These are phyloP conservation scores for Circinella minor DNA, from an alignment of 371 early-diverging fungal species.

Conservation along the genomic window DNA sequence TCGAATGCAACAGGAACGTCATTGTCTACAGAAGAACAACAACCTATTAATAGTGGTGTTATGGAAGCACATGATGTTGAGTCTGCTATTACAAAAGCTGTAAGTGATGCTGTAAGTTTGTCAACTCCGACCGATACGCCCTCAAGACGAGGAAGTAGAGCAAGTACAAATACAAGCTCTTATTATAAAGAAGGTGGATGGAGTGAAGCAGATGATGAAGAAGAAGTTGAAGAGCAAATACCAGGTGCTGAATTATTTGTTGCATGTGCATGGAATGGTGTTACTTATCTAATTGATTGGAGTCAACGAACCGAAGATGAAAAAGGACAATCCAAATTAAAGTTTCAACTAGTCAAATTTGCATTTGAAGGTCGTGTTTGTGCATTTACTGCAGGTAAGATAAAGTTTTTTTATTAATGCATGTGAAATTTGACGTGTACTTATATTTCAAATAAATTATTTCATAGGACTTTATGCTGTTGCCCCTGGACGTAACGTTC, in stretches of 20 bases:
- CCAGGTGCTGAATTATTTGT: slow-evolving; percentile 73
- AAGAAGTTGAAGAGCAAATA: slow-evolving; percentile 25
- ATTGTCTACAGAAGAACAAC: neutral
- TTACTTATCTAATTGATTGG: slow-evolving; percentile 75
- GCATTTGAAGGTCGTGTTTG: slow-evolving; percentile 83
- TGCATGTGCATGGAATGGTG: slow-evolving; percentile 82
- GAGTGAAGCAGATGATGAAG: slow-evolving; percentile 27
- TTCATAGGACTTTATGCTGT: slow-evolving; percentile 65
- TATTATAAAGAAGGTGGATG: slow-evolving; percentile 22
- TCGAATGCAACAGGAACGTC: neutral
- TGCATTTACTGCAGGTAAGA: slow-evolving; percentile 75
- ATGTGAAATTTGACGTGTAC: neutral
- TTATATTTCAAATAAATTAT: neutral
- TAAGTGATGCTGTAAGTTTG: neutral
- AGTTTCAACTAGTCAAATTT: slow-evolving; percentile 74
- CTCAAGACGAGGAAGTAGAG: slow-evolving; percentile 6
- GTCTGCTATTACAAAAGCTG: neutral
- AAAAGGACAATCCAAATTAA: slow-evolving; percentile 31
- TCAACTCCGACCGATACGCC: neutral
- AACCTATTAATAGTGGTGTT: slow-evolving; percentile 2
- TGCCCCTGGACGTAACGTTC: slow-evolving; percentile 71
- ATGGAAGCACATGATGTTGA: slow-evolving; percentile 4
- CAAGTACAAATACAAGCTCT: slow-evolving; percentile 6
- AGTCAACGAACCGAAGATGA: slow-evolving; percentile 33
- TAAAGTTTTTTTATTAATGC: neutral